Conservation (phyloP, 2,329 filamentous ascomycete genomes). For the Arthroderma uncinatum region DNA sequence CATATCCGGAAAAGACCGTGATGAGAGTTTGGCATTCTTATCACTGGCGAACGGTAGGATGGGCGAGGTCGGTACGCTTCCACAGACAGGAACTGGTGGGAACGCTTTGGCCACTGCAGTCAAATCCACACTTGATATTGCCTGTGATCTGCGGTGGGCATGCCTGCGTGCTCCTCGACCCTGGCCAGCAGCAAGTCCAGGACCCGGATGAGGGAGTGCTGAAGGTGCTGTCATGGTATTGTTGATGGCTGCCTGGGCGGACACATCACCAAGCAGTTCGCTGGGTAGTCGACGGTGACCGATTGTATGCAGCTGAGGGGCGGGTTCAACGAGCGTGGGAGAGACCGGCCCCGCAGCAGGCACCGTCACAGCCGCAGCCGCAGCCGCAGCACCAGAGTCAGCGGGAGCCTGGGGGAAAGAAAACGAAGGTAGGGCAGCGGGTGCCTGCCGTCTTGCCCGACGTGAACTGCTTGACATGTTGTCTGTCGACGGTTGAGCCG, state of each 20-base stretch:
- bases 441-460: neutral
- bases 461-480: neutral
- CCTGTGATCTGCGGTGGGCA: constrained; percentile 66
- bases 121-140: constrained; percentile 75
- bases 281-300: constrained; percentile 39
- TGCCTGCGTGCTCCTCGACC: constrained; percentile 55
- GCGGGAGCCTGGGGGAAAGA: constrained; percentile 25
- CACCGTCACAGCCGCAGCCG: constrained; percentile 12
- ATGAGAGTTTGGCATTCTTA: constrained; percentile 24
- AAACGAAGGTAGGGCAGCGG: constrained; percentile 12
- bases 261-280: constrained; percentile 32
- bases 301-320: constrained; percentile 21
- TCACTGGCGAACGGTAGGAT: constrained; percentile 21
- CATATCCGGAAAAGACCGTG: constrained; percentile 25
- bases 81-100: constrained; percentile 37
- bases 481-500: neutral
- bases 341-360: constrained; percentile 6
- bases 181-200: constrained; percentile 30
- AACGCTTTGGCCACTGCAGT: constrained; percentile 41
- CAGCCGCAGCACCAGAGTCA: constrained; percentile 12
- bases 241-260: constrained; percentile 22
- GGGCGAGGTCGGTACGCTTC: constrained; percentile 48
- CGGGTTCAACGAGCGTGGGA: constrained; percentile 18
- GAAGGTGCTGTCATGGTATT: constrained; percentile 7
- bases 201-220: constrained; percentile 23